Percentiles rank a stretch among this genome's conserved stretches.
phyloP scores from a whole-genome alignment of 306 rosid genomes.

The Cucurbita argyrosperma region DNA sequence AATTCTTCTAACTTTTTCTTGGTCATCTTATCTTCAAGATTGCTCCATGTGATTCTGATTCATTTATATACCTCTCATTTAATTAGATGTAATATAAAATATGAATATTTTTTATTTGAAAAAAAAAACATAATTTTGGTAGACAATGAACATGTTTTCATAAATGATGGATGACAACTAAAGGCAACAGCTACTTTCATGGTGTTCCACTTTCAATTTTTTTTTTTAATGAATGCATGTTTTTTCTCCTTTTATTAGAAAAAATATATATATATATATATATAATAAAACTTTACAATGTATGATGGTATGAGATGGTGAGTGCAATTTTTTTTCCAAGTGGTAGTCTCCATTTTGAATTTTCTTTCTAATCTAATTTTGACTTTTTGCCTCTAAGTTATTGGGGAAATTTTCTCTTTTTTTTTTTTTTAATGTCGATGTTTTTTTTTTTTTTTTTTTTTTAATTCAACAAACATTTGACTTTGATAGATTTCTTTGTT shows the following conservation, averaged over 20 bases:
- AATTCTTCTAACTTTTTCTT: too few species aligned
- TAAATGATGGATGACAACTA: background rate
- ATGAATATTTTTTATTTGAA: too few species aligned
- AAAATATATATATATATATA: too few species aligned
- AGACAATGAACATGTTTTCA: background rate
- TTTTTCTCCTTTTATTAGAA: background rate
- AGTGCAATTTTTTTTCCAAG: background rate
- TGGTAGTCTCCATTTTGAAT: background rate
- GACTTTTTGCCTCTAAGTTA: background rate
- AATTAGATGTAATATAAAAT: too few species aligned
- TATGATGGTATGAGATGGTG: background rate
- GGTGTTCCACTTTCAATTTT: background rate
- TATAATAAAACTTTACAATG: background rate
- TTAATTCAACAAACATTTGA: too few species aligned
- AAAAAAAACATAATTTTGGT: background rate
- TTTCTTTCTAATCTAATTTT: background rate
- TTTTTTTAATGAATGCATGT: background rate
- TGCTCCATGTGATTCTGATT: too few species aligned
- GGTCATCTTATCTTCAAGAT: too few species aligned
- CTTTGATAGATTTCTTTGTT: too few species aligned
- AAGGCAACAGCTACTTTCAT: background rate
- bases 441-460: too few species aligned
- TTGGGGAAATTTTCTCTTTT: too few species aligned
- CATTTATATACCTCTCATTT: too few species aligned
- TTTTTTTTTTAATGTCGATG: too few species aligned